Evolutionary conservation across 331 rosid genomes (phyloP), one percentile per base, ranked within the genome.

Genomic region (Ulmus americana): DNA sequence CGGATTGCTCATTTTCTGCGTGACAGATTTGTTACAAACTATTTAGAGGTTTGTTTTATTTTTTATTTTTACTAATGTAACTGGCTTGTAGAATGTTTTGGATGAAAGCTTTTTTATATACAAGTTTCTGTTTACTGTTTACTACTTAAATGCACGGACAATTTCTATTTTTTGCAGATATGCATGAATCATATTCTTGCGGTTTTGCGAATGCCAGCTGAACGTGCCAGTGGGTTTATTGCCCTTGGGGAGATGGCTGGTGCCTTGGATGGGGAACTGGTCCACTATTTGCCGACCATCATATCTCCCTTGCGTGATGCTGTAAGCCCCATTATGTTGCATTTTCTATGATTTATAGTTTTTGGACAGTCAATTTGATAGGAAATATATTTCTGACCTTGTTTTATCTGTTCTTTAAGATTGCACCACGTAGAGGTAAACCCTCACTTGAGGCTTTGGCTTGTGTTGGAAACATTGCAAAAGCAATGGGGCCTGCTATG

Each of bases 181-280:
- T 92, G 98, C 86, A 92, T 92, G 98, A 73, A 89, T 80, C 98
- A 92, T 75, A 92, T 92, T 71, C 90, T 92, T 65, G 84, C 97
- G 3, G 98, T 92, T 75, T 74, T 92, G 73, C 85, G 86, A 82
- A 75, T 82, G 63, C 96, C 98, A 42, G 95, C 89, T 57, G 98
- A 92, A 65, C 97, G 98, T 55, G 96, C 90, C 71, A 87, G 95
- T 83, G 98, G 97, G 63, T 92, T 92, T 83, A 78, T 84, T 82
- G 98, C 98, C 67, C 98, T 92, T 1, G 98, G 97, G 67, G 98
- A 92, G 86, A 92, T 92, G 97, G 98, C 98, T 64, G 95, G 88
- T 70, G 98, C 98, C 18, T 77, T 92, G 84, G 97, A 89, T 73
- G 95, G 97, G 79, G 98, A 89, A 70, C 97, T 92, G 15, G 64